Evolutionary conservation across 2,329 filamentous ascomycete genomes (phyloP).

Genomic region (Aspergillus sp.): DNA sequence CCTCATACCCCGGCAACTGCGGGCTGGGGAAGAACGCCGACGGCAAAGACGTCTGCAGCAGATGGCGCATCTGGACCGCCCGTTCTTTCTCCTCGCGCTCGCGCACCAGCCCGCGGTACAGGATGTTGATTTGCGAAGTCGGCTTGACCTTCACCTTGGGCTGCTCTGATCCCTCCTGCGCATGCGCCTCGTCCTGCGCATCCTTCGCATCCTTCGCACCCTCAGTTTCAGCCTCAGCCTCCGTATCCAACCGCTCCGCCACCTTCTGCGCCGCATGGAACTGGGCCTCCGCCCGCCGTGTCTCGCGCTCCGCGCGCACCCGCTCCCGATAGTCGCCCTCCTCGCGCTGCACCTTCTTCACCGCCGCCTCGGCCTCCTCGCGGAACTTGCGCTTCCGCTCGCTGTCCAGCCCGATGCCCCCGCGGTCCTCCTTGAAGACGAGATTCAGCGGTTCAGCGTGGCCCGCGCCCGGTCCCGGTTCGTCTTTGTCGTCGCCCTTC

Average conservation of each 20-base stretch:
- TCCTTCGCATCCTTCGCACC: constrained; percentile 16
- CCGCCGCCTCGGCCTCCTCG: constrained; percentile 58
- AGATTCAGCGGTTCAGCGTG: constrained; percentile 73
- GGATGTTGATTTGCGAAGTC: constrained; percentile 68
- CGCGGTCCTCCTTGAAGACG: constrained; percentile 72
- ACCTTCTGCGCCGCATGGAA: constrained; percentile 78
- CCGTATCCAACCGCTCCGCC: constrained; percentile 71
- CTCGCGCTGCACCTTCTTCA: constrained; percentile 63
- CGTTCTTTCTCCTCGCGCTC: constrained; percentile 62
- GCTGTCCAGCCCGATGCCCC: constrained; percentile 79
- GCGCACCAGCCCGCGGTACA: constrained; percentile 75
- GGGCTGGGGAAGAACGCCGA: constrained; percentile 35
- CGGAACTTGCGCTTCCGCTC: constrained; percentile 76
- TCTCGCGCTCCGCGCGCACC: constrained; percentile 68
- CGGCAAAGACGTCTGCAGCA: constrained; percentile 32
- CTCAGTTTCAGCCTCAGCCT: constrained; percentile 31
- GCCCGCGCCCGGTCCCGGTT: constrained; percentile 20
- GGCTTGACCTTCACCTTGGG: constrained; percentile 41
- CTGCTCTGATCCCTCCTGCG: constrained; percentile 7
- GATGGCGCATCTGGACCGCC: constrained; percentile 29
- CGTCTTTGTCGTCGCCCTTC: constrained; percentile 9
- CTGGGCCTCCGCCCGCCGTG: constrained; percentile 65
- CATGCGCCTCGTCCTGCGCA: constrained; percentile 6
- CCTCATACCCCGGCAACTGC: constrained; percentile 64
- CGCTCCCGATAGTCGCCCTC: constrained; percentile 73